Base-by-base conservation (phyloP, 176 grass and related monocot genomes). In the Guadua angustifolia region DNA sequence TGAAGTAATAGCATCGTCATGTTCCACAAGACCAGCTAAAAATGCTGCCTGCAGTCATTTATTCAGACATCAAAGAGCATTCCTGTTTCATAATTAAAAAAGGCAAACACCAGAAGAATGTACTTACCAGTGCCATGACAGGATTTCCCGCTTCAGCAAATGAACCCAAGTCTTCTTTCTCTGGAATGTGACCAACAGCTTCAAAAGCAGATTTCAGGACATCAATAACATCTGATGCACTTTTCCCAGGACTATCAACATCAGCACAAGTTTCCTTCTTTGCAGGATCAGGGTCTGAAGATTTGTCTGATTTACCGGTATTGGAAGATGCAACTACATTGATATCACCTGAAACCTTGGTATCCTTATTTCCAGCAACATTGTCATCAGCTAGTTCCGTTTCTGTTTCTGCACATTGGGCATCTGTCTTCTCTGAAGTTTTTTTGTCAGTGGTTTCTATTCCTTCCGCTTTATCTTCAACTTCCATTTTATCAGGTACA, bases 61-160 rank as follows among this genome's bases (percentile, higher is more conserved):
- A 81, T 47, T 19, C 60, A 67, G 47, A 74, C 35, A 44, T 87
- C 10, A 81, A 63, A 66, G 36, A 56, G 46, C 36, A 18, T 21
- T 74, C 38, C 22, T 66, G 25, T 53, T 66, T 74, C 38, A 58
- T 36, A 80, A 24, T 10, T 36, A 43, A 52, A 26, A 80, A 79
- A 42, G 33, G 47, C 63, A 35, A 73, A 50, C 45, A 0, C 18
- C 3, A 24, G 38, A 55, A 79, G 29, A 13, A 4, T 61, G 17
- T 47, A 87, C 71, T 80, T 71, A 97, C 91, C 53, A 97, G 71
- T 78, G 91, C 89, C 94, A 97, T 94, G 19, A 93, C 89, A 47
- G 94, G 94, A 50, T 94, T 94, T 73, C 89, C 94, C 40, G 74
- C 87, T 60, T 97, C 94, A 74, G 82, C 82, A 87, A 97, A 97